Evolutionary conservation across 2,329 filamentous ascomycete species (phyloP).

Genomic region (Penicillium brasilianum): DNA sequence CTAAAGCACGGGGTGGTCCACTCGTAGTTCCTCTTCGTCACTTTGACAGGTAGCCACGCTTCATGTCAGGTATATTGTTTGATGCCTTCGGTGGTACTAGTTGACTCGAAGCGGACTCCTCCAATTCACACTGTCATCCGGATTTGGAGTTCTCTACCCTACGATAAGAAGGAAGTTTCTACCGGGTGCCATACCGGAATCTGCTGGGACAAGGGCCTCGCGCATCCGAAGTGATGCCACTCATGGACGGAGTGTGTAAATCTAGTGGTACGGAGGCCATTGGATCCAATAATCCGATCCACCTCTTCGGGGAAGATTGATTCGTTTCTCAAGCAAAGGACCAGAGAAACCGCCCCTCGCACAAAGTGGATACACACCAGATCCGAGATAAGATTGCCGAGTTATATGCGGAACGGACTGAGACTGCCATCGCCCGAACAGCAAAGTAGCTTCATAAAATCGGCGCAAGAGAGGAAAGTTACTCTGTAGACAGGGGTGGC

Average conservation of each 20-base stretch:
- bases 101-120: not conserved
- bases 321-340: not conserved
- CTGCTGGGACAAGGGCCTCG: not conserved
- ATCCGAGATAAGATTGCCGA: slow-evolving; percentile 19
- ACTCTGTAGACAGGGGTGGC: not conserved
- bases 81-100: no score
- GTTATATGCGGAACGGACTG: slow-evolving; percentile 3
- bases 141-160: not conserved
- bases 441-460: not conserved
- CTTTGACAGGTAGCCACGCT: not conserved
- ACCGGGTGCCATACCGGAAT: not conserved
- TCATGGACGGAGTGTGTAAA: not conserved
- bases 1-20: not conserved
- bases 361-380: slow-evolving; percentile 9
- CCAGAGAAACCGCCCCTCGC: not conserved
- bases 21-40: not conserved
- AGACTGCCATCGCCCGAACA: not conserved
- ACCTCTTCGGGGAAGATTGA: not conserved
- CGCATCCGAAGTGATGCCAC: slow-evolving; percentile 14
- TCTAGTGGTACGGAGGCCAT: not conserved
- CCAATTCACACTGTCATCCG: not conserved
- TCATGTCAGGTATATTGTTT: not conserved
- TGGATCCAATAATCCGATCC: slow-evolving; percentile 6
- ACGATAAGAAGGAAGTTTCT: not conserved
- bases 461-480: not conserved